Evolutionary conservation across 768 basidiomycete species (phyloP).

Genomic region (Leccinum subtestaceum): DNA sequence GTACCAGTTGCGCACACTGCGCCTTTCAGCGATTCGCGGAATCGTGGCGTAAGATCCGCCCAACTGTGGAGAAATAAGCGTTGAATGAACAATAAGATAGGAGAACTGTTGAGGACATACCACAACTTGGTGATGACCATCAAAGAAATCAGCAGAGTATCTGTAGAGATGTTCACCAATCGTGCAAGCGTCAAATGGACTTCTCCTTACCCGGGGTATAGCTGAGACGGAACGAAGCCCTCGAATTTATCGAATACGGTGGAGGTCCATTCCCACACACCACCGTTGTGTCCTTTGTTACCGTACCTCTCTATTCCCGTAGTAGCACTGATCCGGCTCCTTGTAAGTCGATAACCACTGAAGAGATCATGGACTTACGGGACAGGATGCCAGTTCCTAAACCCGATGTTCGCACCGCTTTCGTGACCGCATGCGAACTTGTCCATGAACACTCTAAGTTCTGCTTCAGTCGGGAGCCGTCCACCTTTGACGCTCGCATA

Average conservation of each 20-base stretch:
- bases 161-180: constrained; percentile 33
- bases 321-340: constrained; percentile 52
- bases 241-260: constrained; percentile 69
- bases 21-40: constrained; percentile 75
- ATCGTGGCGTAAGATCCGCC: constrained; percentile 89
- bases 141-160: constrained; percentile 89
- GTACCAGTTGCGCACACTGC: constrained; percentile 85
- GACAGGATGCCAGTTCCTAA: constrained; percentile 90
- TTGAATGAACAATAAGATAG: not conserved
- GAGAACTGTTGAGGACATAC: constrained; percentile 45
- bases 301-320: constrained; percentile 50
- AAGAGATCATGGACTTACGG: constrained; percentile 55
- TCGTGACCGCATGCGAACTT: constrained; percentile 72
- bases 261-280: constrained; percentile 98
- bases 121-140: constrained; percentile 80
- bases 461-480: constrained; percentile 86
- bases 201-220: constrained; percentile 79
- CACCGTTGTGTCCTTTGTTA: constrained; percentile 81
- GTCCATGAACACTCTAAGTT: constrained; percentile 77
- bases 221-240: constrained; percentile 67
- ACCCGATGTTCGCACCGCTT: constrained; percentile 79
- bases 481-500: constrained; percentile 91
- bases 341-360: not conserved
- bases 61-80: constrained; percentile 47
- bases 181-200: not conserved